Evolutionary conservation across 768 basidiomycete genomes (phyloP).

Genomic region (Rubroboletus satanas): DNA sequence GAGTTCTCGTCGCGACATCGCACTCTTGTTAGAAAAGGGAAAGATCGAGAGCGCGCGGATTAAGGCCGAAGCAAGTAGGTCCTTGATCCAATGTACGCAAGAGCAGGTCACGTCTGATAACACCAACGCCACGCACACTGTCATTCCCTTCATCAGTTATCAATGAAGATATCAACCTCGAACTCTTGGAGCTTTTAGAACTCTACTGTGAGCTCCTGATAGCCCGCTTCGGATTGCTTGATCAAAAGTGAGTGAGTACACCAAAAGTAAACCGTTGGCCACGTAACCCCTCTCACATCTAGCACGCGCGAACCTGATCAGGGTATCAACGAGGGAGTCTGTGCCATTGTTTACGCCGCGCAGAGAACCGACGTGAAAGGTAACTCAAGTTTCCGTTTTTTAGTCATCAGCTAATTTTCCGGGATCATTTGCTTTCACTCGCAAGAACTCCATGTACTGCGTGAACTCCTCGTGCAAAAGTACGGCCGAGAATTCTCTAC

Average conservation of each 20-base stretch:
- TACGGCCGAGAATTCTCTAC: conserved; percentile 88
- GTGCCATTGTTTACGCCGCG: conserved; percentile 85
- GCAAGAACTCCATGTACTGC: conserved; percentile 80
- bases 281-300: conserved; percentile 7
- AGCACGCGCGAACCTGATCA: conserved; percentile 85
- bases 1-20: conserved; percentile 71
- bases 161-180: conserved; percentile 79
- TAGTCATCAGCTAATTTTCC: conserved; percentile 1
- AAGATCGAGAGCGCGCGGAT: conserved; percentile 83
- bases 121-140: conserved; percentile 13
- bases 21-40: conserved; percentile 69
- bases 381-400: conserved; percentile 19
- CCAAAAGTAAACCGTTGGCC: conserved; percentile 1
- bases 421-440: neutral
- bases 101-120: conserved; percentile 10
- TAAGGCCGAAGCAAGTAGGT: conserved; percentile 79
- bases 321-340: conserved; percentile 82
- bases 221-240: conserved; percentile 88
- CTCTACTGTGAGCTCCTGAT: conserved; percentile 92
- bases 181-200: conserved; percentile 88
- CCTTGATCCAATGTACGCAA: conserved; percentile 4
- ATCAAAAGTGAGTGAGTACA: conserved; percentile 63
- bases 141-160: conserved; percentile 49
- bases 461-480: conserved; percentile 95
- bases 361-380: conserved; percentile 90